Evolutionary conservation across 2,329 filamentous ascomycete species (phyloP), one percentile per base, ranked within the genome.

Genomic region (Fusarium sp.): DNA sequence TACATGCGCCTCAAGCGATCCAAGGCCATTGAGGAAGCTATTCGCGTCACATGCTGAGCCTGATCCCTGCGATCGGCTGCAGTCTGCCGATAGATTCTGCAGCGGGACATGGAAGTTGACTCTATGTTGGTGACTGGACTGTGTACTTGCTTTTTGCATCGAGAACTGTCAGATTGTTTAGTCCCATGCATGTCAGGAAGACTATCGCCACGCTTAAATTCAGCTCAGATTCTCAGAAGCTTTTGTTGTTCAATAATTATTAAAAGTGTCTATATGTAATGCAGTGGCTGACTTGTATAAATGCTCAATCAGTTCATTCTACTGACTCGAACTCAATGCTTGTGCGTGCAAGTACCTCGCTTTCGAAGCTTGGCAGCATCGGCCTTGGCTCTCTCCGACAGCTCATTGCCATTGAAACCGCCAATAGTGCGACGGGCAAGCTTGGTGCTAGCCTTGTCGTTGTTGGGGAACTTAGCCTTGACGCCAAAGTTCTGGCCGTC

Each of bases 391-490:
- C 57, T 60, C 13, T 59, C 45, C 23, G 62, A 65, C 18, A 71
- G 53, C 3, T 25, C 21, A 40, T 67, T 56, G 25, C 41, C 63
- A 10, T 39, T 65, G 20, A 71, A 71, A 2, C 69, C 68, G 11
- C 69, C 69, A 15, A 71, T 57, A 17, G 68, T 62, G 25, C 69
- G 68, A 27, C 58, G 66, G 14, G 58, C 58, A 25, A 71, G 27
- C 23, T 39, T 69, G 17, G 45, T n/a, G 37, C 58, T 67, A 5
- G 48, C 33, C 13, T 60, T 42, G 20, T 67, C 66, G 10, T 71
- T 31, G 45, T 74, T 74, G 15, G 72, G 70, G 25, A 71, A 74
- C 41, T 72, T 74, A n/a, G 70, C 46, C 43, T 63, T 43, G 17
- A 73, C 62, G 6, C 66, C 71, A 50, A 74, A 71, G 21, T 71